Evolutionary conservation across 1,284 basidiomycete genomes (phyloP).

Genomic region (Ganoderma lingzhi): DNA sequence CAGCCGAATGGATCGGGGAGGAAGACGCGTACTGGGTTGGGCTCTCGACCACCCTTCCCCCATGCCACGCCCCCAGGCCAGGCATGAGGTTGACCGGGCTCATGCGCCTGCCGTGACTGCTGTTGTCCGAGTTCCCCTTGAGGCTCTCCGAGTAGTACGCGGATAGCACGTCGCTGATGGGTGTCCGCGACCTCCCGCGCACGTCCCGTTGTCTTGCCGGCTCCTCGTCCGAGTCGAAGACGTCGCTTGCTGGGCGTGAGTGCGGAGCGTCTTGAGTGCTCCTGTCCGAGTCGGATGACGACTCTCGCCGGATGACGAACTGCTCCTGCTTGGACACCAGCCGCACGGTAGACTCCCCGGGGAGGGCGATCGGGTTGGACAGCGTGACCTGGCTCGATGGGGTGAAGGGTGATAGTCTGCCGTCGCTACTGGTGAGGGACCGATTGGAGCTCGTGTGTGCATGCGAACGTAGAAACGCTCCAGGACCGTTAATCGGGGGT

Average conservation of each 20-base stretch:
- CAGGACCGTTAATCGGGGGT: neutral
- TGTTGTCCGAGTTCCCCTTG: slow-evolving; percentile 10
- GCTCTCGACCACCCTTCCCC: slow-evolving; percentile 4
- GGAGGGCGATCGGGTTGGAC: slow-evolving; percentile 23
- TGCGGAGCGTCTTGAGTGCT: neutral
- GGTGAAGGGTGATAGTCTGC: neutral
- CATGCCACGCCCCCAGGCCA: slow-evolving; percentile 4
- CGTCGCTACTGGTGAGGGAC: neutral
- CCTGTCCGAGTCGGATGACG: slow-evolving; percentile 2
- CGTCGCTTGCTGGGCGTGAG: slow-evolving; percentile 6
- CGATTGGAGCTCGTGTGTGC: neutral
- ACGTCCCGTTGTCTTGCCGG: slow-evolving; percentile 7
- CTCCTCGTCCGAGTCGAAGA: slow-evolving; percentile 24
- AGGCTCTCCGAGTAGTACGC: slow-evolving; percentile 35
- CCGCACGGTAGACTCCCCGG: slow-evolving; percentile 40
- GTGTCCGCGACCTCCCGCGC: slow-evolving; percentile 29
- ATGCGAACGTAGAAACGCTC: slow-evolving; percentile 20
- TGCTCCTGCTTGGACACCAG: slow-evolving; percentile 39
- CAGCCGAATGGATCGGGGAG: neutral
- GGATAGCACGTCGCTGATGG: slow-evolving; percentile 38
- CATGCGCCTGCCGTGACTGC: neutral
- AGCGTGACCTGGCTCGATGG: neutral
- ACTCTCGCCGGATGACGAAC: slow-evolving; percentile 4
- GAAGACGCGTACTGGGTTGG: slow-evolving; percentile 7
- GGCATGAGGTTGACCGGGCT: neutral